Base-by-base conservation (phyloP, 2,329 filamentous ascomycete species). In the Aspergillus novofumigatus region DNA sequence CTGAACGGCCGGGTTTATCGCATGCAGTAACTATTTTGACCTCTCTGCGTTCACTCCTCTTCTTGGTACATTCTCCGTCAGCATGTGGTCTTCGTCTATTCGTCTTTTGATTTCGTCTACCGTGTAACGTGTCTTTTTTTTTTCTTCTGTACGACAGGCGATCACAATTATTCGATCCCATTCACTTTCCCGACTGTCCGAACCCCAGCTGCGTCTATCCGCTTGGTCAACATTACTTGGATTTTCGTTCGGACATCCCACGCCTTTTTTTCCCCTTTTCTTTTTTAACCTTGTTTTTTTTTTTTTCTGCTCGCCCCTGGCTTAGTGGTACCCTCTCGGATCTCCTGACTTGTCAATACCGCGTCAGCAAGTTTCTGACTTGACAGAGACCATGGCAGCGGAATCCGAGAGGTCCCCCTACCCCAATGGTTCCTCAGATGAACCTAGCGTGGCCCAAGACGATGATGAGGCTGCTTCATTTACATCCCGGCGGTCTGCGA, bases 51-150 rank as follows among this genome's bases (percentile, higher is more conserved):
- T 50, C 48, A 52, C 44, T 47, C 21, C 11, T 23, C 23, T 26
- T 25, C 9, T 47, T 5, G 11, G 20, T 25, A 47, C 44, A 47
- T 47, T 26, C 41, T 25, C 35, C 55, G 49, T 58, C 68, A 71
- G 69, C 69, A 73, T 73, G 71, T 72, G 71, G 67, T 65, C 59
- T 61, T 67, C 65, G 65, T 64, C 62, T 65, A 71, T 72, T 73
- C 65, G 68, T 64, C 63, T 60, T 59, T 54, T 61, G 61, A 61
- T 57, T 65, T 52, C 58, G 49, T 69, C 62, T 58, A 60, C 62
- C 61, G 70, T 71, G 70, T 75, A 74, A 72, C 67, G 59, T 69
- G 59, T 63, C 67, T 20, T 38, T 3, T 20, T 38, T 3, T 63
- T 64, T 67, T 3, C 17, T 10, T 62, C 60, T 69, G 66, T 69